phyloP scores from a whole-genome alignment of 2,329 filamentous ascomycete species.

The Aspergillus caelatus region DNA sequence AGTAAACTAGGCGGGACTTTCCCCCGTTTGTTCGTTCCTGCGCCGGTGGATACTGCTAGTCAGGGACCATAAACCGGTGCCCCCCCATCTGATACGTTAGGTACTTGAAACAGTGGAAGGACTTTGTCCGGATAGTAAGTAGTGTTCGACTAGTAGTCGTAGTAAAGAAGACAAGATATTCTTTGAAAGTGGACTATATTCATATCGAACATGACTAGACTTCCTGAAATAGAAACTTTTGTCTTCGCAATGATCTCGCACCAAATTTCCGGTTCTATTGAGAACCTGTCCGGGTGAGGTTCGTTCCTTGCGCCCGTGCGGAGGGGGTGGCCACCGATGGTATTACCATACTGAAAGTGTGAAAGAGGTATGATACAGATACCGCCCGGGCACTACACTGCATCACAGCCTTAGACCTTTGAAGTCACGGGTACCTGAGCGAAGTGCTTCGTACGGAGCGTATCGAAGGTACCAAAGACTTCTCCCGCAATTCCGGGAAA shows the following conservation, averaged over 20 bases:
- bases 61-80: constrained; percentile 13
- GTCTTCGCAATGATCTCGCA: not conserved
- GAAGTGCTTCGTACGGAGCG: not conserved
- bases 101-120: not conserved
- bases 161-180: not conserved
- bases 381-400: too few relatives aligned
- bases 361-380: too few relatives aligned
- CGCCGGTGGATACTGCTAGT: constrained; percentile 18
- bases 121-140: not conserved
- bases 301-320: constrained; percentile 19
- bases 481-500: not conserved
- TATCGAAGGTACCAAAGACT: constrained; percentile 1
- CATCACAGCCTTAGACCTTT: not conserved
- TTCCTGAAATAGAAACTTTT: not conserved
- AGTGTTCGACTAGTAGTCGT: not conserved
- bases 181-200: not conserved
- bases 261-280: not conserved
- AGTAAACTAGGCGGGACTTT: not conserved
- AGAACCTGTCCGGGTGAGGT: not conserved
- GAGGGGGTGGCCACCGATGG: not conserved
- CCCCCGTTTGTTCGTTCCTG: constrained; percentile 22
- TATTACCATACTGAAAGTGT: not conserved
- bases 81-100: constrained; percentile 4
- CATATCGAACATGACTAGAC: not conserved
- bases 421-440: constrained; percentile 2